Evolutionary conservation across 2,329 filamentous ascomycete species (phyloP), one percentile per base, ranked within the genome.

Genomic region (Alternaria ethzedia): DNA sequence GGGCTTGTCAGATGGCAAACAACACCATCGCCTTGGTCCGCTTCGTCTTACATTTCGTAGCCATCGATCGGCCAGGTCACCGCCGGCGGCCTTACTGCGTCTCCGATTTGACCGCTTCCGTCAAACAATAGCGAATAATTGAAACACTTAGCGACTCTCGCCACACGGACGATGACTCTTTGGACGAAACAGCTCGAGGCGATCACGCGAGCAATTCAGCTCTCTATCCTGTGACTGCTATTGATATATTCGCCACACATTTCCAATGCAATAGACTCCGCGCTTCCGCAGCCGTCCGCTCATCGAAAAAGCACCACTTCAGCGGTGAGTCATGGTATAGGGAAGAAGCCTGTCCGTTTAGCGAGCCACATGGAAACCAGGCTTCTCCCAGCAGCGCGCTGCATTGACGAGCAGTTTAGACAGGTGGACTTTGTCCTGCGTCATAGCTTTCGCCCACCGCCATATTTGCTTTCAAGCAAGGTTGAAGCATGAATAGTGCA

Each of bases 261-360:
- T 36, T 6, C 15, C 58, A 58, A 23, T 26, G 56, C 43, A 26
- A 59, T 25, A 36, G 17, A 50, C 13, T 25, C 36, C 36, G 52
- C 54, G 44, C 56, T 45, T 52, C 44, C 50, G 46, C 36, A 57
- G 49, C 54, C 47, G 52, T 20, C 49, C 28, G 47, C 46, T 46
- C 44, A 47, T 61, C 26, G 26, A 54, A 55, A 61, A 60, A 41
- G 44, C 21, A 59, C 30, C 21, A 45, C 20, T 57, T 49, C 43
- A 57, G 58, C 44, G 55, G 66, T 73, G 71, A 72, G 66, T 72
- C 71, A 74, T 69, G 61, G 20, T 50, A 68, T 61, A 64, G 51
- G 62, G 55, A 60, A 62, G 51, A 67, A 55, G 63, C 60, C 65
- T 65, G 64, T 57, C 47, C 61, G 32, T 52, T 63, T 69, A 73